Conservation (phyloP, 768 basidiomycete species). For the Rhodosporidiobolus sp. region DNA sequence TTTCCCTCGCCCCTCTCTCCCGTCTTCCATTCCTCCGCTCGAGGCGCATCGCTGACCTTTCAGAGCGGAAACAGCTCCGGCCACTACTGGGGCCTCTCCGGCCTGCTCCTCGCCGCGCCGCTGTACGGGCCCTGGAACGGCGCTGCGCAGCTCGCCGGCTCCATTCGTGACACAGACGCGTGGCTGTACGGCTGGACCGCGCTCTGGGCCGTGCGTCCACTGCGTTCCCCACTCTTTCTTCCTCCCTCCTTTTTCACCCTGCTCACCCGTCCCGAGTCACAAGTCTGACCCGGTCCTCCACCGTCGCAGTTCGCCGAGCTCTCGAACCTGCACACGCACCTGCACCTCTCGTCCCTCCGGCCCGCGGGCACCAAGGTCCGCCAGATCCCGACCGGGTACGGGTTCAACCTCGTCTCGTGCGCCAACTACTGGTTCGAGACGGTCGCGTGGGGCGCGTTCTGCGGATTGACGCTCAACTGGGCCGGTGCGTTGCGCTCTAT, state of each 20-base stretch:
- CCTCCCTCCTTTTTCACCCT: background rate
- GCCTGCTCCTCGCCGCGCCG: constrained; percentile 72
- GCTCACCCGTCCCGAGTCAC: no score
- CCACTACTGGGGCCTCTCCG: constrained; percentile 82
- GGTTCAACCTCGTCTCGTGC: constrained; percentile 78
- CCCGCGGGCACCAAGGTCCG: constrained; percentile 70
- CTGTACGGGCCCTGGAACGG: constrained; percentile 79
- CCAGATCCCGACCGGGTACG: constrained; percentile 87
- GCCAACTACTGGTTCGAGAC: constrained; percentile 95
- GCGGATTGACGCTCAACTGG: constrained; percentile 71
- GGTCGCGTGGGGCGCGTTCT: constrained; percentile 68
- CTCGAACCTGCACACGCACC: constrained; percentile 78
- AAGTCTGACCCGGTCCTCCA: background rate
- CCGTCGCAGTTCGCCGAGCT: constrained; percentile 69
- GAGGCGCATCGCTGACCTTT: no score
- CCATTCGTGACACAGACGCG: constrained; percentile 58
- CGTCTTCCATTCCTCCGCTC: background rate
- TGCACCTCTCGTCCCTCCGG: constrained; percentile 77
- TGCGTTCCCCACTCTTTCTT: constrained; percentile 37
- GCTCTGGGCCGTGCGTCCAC: constrained; percentile 67
- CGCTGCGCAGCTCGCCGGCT: constrained; percentile 62
- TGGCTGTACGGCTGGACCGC: constrained; percentile 67
- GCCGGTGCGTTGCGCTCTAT: constrained; percentile 57
- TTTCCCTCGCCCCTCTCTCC: no score
- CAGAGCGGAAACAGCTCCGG: constrained; percentile 61